Evolutionary conservation across 257 asterid species (phyloP).

Genomic region (Gentiana dahurica): DNA sequence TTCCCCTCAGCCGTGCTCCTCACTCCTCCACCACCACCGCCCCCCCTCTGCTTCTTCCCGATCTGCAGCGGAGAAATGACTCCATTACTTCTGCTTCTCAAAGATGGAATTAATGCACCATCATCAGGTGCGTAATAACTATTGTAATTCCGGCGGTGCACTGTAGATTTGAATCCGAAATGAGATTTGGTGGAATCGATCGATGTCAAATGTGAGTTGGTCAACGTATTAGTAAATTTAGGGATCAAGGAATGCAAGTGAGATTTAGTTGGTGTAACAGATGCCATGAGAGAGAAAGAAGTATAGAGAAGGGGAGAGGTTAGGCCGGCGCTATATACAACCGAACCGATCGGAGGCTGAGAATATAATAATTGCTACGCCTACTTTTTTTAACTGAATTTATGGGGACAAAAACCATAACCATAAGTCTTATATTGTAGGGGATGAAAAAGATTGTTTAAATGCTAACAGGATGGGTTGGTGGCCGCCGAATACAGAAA

Average conservation of each 20-base stretch:
- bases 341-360: too few species aligned
- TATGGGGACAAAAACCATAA: too few species aligned
- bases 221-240: constrained; percentile 13
- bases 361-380: too few species aligned
- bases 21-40: constrained; percentile 15
- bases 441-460: too few species aligned
- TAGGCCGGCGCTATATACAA: too few species aligned
- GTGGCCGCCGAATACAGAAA: too few species aligned
- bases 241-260: constrained; percentile 8
- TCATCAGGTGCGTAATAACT: constrained; percentile 5
- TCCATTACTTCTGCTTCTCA: constrained; percentile 5
- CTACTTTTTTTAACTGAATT: too few species aligned
- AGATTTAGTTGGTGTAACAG: constrained; percentile 20
- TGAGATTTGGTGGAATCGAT: constrained; percentile 17
- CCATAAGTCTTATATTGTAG: too few species aligned
- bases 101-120: constrained; percentile 7
- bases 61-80: not conserved
- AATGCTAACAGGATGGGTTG: too few species aligned
- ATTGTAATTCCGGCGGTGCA: constrained; percentile 7
- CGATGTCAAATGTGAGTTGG: constrained; percentile 14
- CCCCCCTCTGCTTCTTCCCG: constrained; percentile 8
- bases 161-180: constrained; percentile 14
- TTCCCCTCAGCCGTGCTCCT: constrained; percentile 76
- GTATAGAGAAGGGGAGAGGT: too few species aligned
- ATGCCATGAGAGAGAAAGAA: constrained; percentile 31